These are phyloP conservation scores for Elsinoe perseae DNA, from an alignment of 2,329 filamentous ascomycete genomes.

Conservation along the genomic window DNA sequence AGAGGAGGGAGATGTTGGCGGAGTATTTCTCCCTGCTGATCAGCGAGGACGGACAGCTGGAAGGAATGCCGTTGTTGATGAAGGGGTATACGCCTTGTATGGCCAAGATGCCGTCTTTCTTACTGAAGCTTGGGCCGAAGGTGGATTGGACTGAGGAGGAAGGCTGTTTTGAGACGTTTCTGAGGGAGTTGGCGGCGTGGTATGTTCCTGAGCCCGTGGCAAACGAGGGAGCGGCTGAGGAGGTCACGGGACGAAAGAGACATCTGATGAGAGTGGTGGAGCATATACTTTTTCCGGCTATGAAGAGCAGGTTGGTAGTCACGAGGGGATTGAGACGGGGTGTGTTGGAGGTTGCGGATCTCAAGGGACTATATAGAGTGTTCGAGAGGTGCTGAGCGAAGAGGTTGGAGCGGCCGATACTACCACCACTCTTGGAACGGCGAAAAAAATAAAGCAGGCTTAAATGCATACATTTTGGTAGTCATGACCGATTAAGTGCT, in stretches of 20 bases:
- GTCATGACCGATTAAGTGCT: too few species aligned
- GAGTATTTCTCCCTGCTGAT: conserved; percentile 92
- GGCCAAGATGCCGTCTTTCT: conserved; percentile 79
- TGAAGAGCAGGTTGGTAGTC: conserved; percentile 73
- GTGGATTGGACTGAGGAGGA: conserved; percentile 84
- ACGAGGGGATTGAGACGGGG: conserved; percentile 69
- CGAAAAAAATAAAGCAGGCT: too few species aligned
- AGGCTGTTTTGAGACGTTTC: conserved; percentile 72
- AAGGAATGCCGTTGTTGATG: conserved; percentile 72
- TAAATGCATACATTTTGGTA: too few species aligned
- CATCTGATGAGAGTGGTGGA: conserved; percentile 73
- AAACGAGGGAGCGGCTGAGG: conserved; percentile 33
- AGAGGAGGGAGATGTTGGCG: conserved; percentile 72
- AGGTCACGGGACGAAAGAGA: conserved; percentile 47
- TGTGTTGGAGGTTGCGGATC: conserved; percentile 78
- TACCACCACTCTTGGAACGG: too few species aligned
- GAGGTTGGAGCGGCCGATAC: too few species aligned
- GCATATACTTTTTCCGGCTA: conserved; percentile 80
- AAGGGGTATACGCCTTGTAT: conserved; percentile 84
- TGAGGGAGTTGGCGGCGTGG: conserved; percentile 80
- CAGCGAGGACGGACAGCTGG: conserved; percentile 65
- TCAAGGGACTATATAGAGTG: conserved; percentile 87
- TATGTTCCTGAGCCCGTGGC: conserved; percentile 72
- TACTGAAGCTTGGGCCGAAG: conserved; percentile 78
- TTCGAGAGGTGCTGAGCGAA: conserved; percentile 74